Evolutionary conservation across 2,329 filamentous ascomycete species (phyloP).

Genomic region (Beauveria sp.): DNA sequence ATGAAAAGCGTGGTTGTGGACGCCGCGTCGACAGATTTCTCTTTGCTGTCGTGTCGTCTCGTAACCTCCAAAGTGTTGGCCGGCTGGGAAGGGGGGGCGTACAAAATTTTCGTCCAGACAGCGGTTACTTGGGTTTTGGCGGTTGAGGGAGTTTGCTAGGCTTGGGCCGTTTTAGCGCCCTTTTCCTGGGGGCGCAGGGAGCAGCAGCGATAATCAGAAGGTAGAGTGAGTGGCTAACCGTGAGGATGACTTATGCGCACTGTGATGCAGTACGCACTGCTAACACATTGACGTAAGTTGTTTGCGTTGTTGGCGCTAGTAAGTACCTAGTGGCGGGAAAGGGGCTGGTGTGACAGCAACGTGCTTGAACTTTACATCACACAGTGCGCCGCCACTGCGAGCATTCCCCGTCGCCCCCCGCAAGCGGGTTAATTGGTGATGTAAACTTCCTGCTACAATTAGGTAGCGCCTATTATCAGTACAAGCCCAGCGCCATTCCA

Average conservation of each 20-base stretch:
- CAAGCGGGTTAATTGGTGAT: background rate
- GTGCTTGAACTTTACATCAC: background rate
- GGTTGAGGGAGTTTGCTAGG: background rate
- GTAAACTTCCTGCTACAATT: too few species aligned
- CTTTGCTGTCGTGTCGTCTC: conserved; percentile 1
- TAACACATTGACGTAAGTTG: background rate
- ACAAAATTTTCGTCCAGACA: conserved; percentile 24
- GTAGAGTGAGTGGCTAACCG: background rate
- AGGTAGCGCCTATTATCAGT: too few species aligned
- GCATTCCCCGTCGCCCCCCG: background rate
- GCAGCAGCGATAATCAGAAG: background rate
- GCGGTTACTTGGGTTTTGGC: conserved; percentile 1
- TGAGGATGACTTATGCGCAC: background rate
- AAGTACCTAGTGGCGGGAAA: background rate
- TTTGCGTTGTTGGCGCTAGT: background rate
- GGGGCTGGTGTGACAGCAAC: background rate
- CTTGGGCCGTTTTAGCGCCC: background rate
- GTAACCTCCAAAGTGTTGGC: conserved; percentile 7
- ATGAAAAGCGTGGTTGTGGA: conserved; percentile 24
- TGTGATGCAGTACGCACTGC: background rate
- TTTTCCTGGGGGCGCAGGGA: background rate
- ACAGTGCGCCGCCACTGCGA: conserved; percentile 1
- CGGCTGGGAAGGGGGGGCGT: conserved; percentile 4
- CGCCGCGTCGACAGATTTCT: conserved; percentile 26
- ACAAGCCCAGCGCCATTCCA: too few species aligned